Evolutionary conservation across 2,329 filamentous ascomycete genomes (phyloP).

Genomic region (Colletotrichum graminicola): DNA sequence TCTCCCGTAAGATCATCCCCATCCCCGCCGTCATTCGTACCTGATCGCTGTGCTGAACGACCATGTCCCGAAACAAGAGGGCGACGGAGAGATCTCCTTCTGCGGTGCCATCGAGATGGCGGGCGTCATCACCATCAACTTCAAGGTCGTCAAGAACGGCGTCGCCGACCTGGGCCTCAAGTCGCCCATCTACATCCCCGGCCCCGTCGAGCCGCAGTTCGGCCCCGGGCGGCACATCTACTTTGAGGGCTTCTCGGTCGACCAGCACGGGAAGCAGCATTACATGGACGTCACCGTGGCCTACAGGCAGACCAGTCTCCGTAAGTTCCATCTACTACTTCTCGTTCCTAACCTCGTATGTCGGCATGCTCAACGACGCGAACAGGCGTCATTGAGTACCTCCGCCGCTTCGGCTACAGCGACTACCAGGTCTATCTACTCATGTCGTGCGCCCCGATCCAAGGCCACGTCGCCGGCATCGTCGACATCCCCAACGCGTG

Average conservation of each 20-base stretch:
- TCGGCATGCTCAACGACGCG: neutral
- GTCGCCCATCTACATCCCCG: slow-evolving; percentile 86
- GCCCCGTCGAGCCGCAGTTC: slow-evolving; percentile 90
- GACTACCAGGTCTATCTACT: slow-evolving; percentile 88
- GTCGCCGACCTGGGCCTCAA: slow-evolving; percentile 81
- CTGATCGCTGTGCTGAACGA: neutral
- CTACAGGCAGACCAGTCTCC: slow-evolving; percentile 83
- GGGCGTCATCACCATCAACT: slow-evolving; percentile 89
- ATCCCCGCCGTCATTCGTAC: neutral
- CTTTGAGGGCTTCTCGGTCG: slow-evolving; percentile 92
- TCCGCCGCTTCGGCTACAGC: slow-evolving; percentile 77
- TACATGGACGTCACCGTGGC: slow-evolving; percentile 89
- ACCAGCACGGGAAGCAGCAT: slow-evolving; percentile 89
- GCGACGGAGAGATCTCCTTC: slow-evolving; percentile 91
- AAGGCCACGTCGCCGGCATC: slow-evolving; percentile 89
- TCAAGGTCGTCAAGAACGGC: slow-evolving; percentile 87
- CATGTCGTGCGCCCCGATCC: slow-evolving; percentile 86
- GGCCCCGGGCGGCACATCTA: slow-evolving; percentile 85
- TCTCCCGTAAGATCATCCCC: slow-evolving; percentile 66
- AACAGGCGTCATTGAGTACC: slow-evolving; percentile 80
- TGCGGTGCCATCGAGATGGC: slow-evolving; percentile 96
- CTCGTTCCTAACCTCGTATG: neutral
- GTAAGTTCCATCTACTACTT: slow-evolving; percentile 52
- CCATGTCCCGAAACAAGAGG: slow-evolving; percentile 63
- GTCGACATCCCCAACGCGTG: slow-evolving; percentile 94